Base-by-base conservation (phyloP, 257 asterid genomes). In the Petunia axillaris region DNA sequence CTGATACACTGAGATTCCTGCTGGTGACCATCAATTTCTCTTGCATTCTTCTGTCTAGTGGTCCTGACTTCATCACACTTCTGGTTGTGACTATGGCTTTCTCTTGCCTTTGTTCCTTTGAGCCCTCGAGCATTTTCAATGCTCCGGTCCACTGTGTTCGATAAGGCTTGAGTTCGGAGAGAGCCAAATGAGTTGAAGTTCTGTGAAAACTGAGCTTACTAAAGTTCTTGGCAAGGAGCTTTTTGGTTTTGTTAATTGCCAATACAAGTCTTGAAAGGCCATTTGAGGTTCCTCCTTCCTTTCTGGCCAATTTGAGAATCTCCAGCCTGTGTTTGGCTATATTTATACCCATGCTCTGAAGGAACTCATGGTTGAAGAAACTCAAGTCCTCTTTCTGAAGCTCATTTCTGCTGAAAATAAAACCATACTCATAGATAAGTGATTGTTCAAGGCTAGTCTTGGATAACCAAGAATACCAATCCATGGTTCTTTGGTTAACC, bases 381-480 rank as follows among this genome's bases (percentile, higher is more conserved):
- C 84, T n/a, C 44, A 91, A 15, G 59, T 93, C 97, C 16, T 91
- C 98, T 41, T 80, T 84, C 57, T 87, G 88, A 14, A 93, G 91
- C 89, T 91, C 94, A 79, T 91, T 93, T 2, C 88, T 87, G 0
- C 74, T 75, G 46, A 93, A 87, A n/a, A 82, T 54, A 15, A 84
- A 76, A 8, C 89, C 91, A 84, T 91, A 93, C 16, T 93, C 92
- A 77, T 85, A 81, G 8, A 82, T 73, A 43, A 86, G 82, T 11
- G 89, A 80, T 40, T 86, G 87, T 15, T 91, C 95, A 5, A 93
- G 94, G 81, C 77, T 85, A 13, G 93, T 84, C 81, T 86, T 87
- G 13, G 92, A 90, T 65, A 94, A 74, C 97, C 97, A 94, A 39
- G 94, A 84, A 82, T 83, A 87, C 98, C 97, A 92, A 84, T 94